Conservation (phyloP, 139 green algal genomes). For the Tetraselmis striata region DNA sequence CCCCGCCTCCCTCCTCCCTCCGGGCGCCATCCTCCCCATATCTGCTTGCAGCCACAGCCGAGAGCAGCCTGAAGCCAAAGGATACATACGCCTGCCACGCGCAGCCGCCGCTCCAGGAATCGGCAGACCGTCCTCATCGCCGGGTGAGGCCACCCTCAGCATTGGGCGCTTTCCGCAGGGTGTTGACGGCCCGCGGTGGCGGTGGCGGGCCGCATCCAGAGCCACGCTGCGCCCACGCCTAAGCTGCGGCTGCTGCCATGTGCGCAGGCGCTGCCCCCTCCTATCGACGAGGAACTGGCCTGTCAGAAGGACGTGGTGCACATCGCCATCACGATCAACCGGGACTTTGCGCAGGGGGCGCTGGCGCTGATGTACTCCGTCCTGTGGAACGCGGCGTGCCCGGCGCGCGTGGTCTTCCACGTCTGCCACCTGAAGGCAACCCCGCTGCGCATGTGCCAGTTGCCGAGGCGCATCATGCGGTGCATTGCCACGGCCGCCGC, state of each 20-base stretch:
- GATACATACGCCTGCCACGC: not conserved
- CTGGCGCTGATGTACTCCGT: slow-evolving; percentile 1
- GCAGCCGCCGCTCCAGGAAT: not conserved
- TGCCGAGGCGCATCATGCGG: not conserved
- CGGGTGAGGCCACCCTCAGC: too few relatives aligned
- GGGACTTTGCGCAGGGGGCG: not conserved
- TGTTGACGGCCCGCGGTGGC: too few relatives aligned
- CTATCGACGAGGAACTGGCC: not conserved
- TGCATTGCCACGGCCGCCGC: not conserved
- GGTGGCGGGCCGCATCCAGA: too few relatives aligned
- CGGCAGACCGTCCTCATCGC: too few relatives aligned
- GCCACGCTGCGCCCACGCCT: too few relatives aligned
- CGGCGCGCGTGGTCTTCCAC: not conserved
- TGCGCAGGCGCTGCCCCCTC: not conserved
- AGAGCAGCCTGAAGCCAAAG: not conserved
- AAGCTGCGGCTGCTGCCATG: too few relatives aligned
- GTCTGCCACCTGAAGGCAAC: not conserved
- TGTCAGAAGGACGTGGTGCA: not conserved
- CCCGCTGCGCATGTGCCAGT: not conserved
- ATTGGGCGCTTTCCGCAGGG: too few relatives aligned
- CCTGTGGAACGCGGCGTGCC: not conserved
- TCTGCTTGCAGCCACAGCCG: not conserved
- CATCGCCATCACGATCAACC: not conserved
- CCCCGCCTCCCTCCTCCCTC: too few relatives aligned
- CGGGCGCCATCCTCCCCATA: too few relatives aligned